Evolutionary conservation across 805 yeast species (phyloP).

Genomic region (Candida gorgasii): DNA sequence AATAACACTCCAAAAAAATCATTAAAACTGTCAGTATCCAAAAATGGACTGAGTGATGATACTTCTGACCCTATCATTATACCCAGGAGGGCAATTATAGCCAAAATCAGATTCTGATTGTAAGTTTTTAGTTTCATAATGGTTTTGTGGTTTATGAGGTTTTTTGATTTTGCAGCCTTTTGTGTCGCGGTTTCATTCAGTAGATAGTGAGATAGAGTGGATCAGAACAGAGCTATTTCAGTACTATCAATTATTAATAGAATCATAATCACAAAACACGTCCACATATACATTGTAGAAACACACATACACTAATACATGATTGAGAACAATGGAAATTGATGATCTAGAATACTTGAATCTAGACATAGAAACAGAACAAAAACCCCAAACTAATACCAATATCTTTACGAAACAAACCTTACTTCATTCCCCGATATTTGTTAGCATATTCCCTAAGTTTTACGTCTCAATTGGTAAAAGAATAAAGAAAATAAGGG

Average conservation of each 20-base stretch:
- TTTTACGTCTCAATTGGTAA: constrained; percentile 35
- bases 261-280: not conserved
- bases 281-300: not conserved
- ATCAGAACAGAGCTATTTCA: no score
- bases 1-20: constrained; percentile 22
- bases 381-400: constrained; percentile 2
- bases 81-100: constrained; percentile 27
- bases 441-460: constrained; percentile 31
- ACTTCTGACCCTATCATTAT: constrained; percentile 30
- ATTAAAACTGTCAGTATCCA: constrained; percentile 21
- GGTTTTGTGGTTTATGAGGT: constrained; percentile 1
- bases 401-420: constrained; percentile 31
- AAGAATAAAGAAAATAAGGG: constrained; percentile 34
- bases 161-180: constrained; percentile 7
- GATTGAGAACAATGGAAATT: constrained; percentile 10
- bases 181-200: not conserved
- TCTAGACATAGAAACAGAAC: constrained; percentile 6
- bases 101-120: constrained; percentile 18
- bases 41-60: constrained; percentile 23
- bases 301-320: not conserved
- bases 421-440: constrained; percentile 42
- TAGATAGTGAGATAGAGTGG: not conserved
- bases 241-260: not conserved
- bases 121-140: constrained; percentile 19
- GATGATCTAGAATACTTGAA: constrained; percentile 15